phyloP scores from a whole-genome alignment of 1,139 yeast genomes.

The Geotrichum klebahnii region DNA sequence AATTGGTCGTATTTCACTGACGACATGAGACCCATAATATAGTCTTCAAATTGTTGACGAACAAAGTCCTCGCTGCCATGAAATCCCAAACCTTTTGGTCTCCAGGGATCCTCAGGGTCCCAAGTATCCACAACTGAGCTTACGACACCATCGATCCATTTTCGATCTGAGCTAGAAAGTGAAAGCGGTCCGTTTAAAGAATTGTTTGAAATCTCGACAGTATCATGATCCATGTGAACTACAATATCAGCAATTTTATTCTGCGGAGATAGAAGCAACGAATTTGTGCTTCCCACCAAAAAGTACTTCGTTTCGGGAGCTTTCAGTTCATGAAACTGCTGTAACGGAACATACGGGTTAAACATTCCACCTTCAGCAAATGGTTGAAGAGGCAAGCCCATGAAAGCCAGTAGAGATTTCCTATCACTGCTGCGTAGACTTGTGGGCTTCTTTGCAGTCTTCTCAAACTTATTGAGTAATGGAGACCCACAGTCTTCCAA shows the following conservation, averaged over 20 bases:
- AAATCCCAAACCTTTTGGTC: conserved; percentile 48
- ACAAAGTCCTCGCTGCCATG: conserved; percentile 87
- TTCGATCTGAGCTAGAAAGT: conserved; percentile 63
- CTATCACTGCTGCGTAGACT: conserved; percentile 76
- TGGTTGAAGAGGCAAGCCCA: conserved; percentile 83
- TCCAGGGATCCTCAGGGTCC: conserved; percentile 44
- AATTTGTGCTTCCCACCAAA: conserved; percentile 84
- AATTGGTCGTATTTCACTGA: conserved; percentile 68
- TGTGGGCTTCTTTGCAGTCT: conserved; percentile 54
- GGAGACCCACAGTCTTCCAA: conserved; percentile 82
- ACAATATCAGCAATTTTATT: conserved; percentile 56
- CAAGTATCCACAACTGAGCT: conserved; percentile 42
- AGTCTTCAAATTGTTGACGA: conserved; percentile 84
- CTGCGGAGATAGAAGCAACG: too few species aligned
- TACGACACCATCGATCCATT: conserved; percentile 56
- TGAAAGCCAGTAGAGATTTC: conserved; percentile 66
- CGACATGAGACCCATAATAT: conserved; percentile 69
- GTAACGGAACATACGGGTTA: conserved; percentile 89
- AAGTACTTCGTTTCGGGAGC: conserved; percentile 58
- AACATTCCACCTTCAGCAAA: conserved; percentile 86
- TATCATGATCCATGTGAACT: conserved; percentile 46
- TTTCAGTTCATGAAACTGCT: conserved; percentile 73
- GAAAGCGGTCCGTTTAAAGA: conserved; percentile 45
- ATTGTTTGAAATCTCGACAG: conserved; percentile 48
- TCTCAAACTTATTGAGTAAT: conserved; percentile 53